These are phyloP conservation scores for Malus sieversii DNA, from an alignment of 306 rosid species.

Conservation along the genomic window DNA sequence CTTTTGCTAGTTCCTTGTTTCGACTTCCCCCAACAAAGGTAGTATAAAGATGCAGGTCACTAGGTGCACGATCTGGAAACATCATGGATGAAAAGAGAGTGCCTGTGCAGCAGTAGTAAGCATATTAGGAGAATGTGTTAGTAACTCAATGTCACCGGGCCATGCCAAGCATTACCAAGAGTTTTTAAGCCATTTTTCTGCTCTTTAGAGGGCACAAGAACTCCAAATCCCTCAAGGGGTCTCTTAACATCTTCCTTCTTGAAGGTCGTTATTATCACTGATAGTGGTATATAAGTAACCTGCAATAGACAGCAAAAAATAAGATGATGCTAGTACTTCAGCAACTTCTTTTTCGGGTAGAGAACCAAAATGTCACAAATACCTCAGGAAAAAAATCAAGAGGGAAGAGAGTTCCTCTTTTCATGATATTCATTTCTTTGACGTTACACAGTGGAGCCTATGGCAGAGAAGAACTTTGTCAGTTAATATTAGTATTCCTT, in stretches of 20 bases:
- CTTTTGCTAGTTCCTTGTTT: slow-evolving; percentile 67
- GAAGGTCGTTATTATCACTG: slow-evolving; percentile 74
- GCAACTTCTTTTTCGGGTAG: too few species aligned
- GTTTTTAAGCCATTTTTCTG: slow-evolving; percentile 71
- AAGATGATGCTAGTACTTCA: not conserved
- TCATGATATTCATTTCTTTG: slow-evolving; percentile 60
- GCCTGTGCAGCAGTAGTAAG: slow-evolving; percentile 44
- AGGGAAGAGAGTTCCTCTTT: slow-evolving; percentile 54
- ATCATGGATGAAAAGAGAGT: slow-evolving; percentile 89
- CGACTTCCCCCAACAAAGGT: slow-evolving; percentile 81
- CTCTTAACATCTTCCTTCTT: slow-evolving; percentile 69
- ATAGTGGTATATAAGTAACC: slow-evolving; percentile 78
- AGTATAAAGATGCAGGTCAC: slow-evolving; percentile 67
- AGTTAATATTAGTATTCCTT: not conserved
- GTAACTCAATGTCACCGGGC: slow-evolving; percentile 10
- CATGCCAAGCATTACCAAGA: slow-evolving; percentile 61
- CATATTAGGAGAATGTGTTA: slow-evolving; percentile 4
- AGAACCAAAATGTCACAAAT: slow-evolving; percentile 14
- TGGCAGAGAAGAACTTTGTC: slow-evolving; percentile 16
- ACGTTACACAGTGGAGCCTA: slow-evolving; percentile 79
- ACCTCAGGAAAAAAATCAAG: slow-evolving; percentile 92
- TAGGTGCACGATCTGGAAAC: slow-evolving; percentile 95
- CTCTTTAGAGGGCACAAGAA: slow-evolving; percentile 88
- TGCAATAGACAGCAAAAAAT: slow-evolving; percentile 27
- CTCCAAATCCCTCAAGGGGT: slow-evolving; percentile 95